A percentile compares a stretch with the other conserved stretches of the same genome.
Evolutionary conservation across 108 stramenopile species (phyloP).

Genomic region (Nitzschia sp.): DNA sequence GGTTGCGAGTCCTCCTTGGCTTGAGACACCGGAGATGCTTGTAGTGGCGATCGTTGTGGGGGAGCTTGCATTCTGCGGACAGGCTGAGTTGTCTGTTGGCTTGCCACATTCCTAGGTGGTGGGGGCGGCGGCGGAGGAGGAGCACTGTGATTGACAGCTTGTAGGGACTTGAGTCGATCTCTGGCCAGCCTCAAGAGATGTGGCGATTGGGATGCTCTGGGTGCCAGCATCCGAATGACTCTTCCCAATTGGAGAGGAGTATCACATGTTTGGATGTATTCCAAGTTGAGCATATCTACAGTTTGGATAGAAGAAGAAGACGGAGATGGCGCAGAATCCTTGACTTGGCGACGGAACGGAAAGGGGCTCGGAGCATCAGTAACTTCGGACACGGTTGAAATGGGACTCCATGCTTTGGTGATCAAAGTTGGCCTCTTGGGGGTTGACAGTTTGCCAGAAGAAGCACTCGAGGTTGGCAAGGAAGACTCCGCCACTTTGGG

Average conservation of each 20-base stretch:
- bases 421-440: too few species aligned
- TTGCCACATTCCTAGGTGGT: neutral
- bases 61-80: neutral
- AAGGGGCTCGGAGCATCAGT: slow-evolving; percentile 1
- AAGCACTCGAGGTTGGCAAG: neutral
- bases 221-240: slow-evolving; percentile 20
- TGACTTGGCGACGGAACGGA: neutral
- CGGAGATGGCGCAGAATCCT: neutral
- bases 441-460: slow-evolving; percentile 2
- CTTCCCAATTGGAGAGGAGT: slow-evolving; percentile 8
- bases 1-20: neutral
- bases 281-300: slow-evolving; percentile 40
- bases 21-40: neutral
- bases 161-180: slow-evolving; percentile 7
- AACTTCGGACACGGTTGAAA: slow-evolving; percentile 33
- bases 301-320: slow-evolving; percentile 23
- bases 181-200: slow-evolving; percentile 21
- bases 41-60: too few species aligned
- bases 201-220: slow-evolving; percentile 20
- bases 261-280: slow-evolving; percentile 18
- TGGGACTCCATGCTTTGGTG: slow-evolving; percentile 17
- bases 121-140: slow-evolving; percentile 11
- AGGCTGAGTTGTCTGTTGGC: neutral
- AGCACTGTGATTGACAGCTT: neutral
- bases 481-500: too few species aligned